These are phyloP conservation scores for Mycena metata DNA, from an alignment of 768 basidiomycete genomes.

Conservation along the genomic window DNA sequence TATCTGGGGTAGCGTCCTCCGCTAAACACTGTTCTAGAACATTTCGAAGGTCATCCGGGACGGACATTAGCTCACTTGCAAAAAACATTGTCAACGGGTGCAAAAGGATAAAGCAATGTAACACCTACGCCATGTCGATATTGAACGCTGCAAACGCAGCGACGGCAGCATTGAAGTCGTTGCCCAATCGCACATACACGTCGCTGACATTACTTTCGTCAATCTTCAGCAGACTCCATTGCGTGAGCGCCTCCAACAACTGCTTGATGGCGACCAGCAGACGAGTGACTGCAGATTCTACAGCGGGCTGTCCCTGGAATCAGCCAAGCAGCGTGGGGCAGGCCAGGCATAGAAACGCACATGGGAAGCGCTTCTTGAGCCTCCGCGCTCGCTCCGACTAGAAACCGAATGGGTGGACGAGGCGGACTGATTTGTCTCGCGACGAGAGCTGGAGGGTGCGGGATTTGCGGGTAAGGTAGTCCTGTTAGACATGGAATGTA, in stretches of 20 bases:
- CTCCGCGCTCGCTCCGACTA: conserved; percentile 57
- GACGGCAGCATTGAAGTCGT: conserved; percentile 96
- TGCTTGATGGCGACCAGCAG: conserved; percentile 95
- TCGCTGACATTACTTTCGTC: conserved; percentile 91
- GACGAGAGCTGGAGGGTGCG: conserved; percentile 53
- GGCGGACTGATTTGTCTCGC: conserved; percentile 63
- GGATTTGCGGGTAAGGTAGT: conserved; percentile 22
- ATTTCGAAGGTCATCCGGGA: conserved; percentile 90
- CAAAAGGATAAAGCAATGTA: conserved; percentile 35
- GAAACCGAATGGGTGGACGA: conserved; percentile 63
- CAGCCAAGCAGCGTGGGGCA: conserved; percentile 26
- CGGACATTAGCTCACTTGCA: conserved; percentile 83
- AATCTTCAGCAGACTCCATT: conserved; percentile 83
- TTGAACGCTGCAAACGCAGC: conserved; percentile 87
- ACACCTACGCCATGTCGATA: conserved; percentile 91
- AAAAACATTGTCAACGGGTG: conserved; percentile 1
- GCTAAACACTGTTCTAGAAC: conserved; percentile 93
- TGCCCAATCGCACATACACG: conserved; percentile 95
- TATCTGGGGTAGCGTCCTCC: conserved; percentile 88
- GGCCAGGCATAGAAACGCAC: conserved; percentile 44
- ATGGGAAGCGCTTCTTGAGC: conserved; percentile 52
- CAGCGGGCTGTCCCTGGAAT: conserved; percentile 67
- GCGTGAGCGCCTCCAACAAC: conserved; percentile 89
- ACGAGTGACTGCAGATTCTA: conserved; percentile 92
- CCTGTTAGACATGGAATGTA: conserved; percentile 23